Base-by-base conservation (phyloP, 768 basidiomycete species). In the Kwoniella shandongensis region DNA sequence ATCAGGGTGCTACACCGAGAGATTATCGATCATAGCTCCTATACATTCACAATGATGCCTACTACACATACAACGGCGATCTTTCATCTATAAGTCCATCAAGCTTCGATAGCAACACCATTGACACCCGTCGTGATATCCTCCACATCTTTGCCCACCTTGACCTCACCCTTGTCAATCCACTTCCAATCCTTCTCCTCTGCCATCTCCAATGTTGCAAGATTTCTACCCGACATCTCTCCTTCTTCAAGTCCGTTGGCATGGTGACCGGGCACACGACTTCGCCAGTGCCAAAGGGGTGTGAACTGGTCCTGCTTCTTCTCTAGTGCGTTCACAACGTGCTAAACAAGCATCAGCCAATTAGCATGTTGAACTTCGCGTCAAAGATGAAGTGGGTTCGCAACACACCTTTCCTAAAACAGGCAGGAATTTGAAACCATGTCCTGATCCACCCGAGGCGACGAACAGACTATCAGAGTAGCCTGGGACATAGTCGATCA, bases 401-500 rank as follows among this genome's bases (percentile, higher is more conserved):
- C 20, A 32, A 56, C 59, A 6, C 26, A 61, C 59, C 20, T 61
- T 38, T 12, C 64, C 64, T 11, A 66, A 32, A 10, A 62, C 51
- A 2, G 64, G 64, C n/a, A 66, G 39, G 56, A 66, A 66, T 30
- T 66, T 66, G 57, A 66, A 66, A 11, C 64, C 64, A 35, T 66
- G 64, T 1, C 64, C 64, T 25, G 51, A 54, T 6, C 64, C 64
- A 18, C 64, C 64, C 8, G 60, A 62, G 26, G 52, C 51, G 12
- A 66, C 64, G 26, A 66, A 66, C 20, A 66, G 32, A 1, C 56
- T 54, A n/a, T 62, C 51, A 22, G 40, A 32, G 49, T 62, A 66
- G 4, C 60, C 60, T 25, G 64, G 64, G 13, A 67, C 66, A 42
- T 61, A 67, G 30, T 64, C 66, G 29, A 55, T 56, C 10, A 58